Evolutionary conservation across 345 rosid genomes (phyloP).

Genomic region (Dipteronia dyeriana): DNA sequence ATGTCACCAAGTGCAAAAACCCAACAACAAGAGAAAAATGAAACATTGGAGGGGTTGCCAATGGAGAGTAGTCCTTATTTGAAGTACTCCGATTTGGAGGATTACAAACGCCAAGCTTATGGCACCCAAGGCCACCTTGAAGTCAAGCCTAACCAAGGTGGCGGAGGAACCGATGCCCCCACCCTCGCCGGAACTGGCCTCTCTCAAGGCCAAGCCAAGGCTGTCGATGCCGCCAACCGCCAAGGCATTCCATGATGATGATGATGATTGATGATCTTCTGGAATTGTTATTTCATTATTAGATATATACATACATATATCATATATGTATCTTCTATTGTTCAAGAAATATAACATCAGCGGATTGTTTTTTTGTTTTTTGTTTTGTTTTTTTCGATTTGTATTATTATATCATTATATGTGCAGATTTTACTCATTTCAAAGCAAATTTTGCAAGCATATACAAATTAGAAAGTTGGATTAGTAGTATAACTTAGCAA

Average conservation of each 20-base stretch:
- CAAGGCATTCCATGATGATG: slow-evolving; percentile 25
- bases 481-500: too few species aligned
- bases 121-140: slow-evolving; percentile 56
- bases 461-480: too few species aligned
- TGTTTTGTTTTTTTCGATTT: background rate
- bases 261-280: background rate
- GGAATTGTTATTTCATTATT: background rate
- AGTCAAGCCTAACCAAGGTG: slow-evolving; percentile 44
- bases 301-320: background rate
- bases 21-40: slow-evolving; percentile 11
- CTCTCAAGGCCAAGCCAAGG: background rate
- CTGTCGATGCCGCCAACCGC: slow-evolving; percentile 26
- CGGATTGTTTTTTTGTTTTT: background rate
- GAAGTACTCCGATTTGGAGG: slow-evolving; percentile 45
- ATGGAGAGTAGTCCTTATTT: slow-evolving; percentile 50
- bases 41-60: slow-evolving; percentile 36
- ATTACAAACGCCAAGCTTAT: slow-evolving; percentile 43
- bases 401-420: too few species aligned
- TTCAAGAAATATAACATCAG: background rate
- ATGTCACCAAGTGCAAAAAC: background rate
- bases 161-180: slow-evolving; percentile 55
- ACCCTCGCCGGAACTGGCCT: slow-evolving; percentile 40
- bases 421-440: too few species aligned
- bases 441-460: too few species aligned
- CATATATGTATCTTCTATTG: background rate